Base-by-base conservation (phyloP, 2,329 filamentous ascomycete species). In the Stenocarpella maydis region DNA sequence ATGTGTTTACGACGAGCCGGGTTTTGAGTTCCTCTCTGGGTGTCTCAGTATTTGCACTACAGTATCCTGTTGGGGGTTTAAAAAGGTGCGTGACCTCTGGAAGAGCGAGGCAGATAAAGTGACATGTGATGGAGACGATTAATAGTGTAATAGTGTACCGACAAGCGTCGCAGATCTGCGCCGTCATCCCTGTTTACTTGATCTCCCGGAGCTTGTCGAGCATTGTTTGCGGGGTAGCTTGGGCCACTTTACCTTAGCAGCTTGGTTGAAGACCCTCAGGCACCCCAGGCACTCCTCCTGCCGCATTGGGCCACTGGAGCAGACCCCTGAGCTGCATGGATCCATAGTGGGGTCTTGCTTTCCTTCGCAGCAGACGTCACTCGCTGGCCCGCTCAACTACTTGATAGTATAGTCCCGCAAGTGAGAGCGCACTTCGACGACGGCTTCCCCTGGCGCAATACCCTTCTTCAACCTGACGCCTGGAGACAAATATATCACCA, bases 111-210 rank as follows among this genome's bases (percentile, higher is more conserved):
- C 58, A 63, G 43, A n/a, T n/a, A n/a, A n/a, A n/a, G n/a, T n/a
- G n/a, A 49, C 58, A 63, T 63, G 58, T 49, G 58, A 63, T 49
- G 49, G 58, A 63, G 58, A 63, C 26, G 19, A 49, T 49, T 41
- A 9, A 37, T 5, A 37, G 34, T 4, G 9, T 34, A 34, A 34
- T 63, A 63, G 43, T 47, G 41, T n/a, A n/a, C n/a, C n/a, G n/a
- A n/a, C n/a, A n/a, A n/a, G n/a, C n/a, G n/a, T 45, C 58, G 58
- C 58, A 63, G 58, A 63, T 63, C 58, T 28, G 58, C 58, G 4
- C 34, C 34, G 37, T 19, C 43, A 63, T 34, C 58, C 58, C 58
- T 63, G 58, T 24, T 12, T 26, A 26, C 12, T 14, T 14, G 8
- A 39, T 14, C 47, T 26, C 5, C 39, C 58, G 58, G 58, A 17